A percentile compares a stretch with the other conserved stretches of the same genome.
Evolutionary conservation across 345 rosid genomes (phyloP).

Genomic region (Trapa incisa): DNA sequence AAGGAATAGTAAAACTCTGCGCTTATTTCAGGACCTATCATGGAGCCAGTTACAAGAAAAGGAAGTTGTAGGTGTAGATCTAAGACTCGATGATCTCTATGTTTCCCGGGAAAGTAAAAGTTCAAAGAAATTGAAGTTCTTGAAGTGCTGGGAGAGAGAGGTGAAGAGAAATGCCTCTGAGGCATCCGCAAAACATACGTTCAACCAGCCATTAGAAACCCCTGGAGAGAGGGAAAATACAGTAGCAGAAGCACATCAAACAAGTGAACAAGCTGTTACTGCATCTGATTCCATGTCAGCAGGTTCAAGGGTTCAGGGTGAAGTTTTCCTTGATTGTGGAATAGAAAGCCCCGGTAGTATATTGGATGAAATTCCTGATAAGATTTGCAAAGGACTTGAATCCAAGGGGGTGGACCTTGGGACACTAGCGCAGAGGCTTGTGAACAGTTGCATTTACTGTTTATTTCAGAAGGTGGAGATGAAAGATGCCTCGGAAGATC

Average conservation of each 20-base stretch:
- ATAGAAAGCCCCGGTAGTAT: constrained; percentile 49
- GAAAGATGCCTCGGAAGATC: constrained; percentile 24
- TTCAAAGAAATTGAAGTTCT: constrained; percentile 69
- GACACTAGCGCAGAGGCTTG: constrained; percentile 72
- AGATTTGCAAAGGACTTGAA: constrained; percentile 62
- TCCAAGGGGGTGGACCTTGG: constrained; percentile 64
- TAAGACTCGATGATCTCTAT: constrained; percentile 51
- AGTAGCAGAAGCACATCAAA: constrained; percentile 25
- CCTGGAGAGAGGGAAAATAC: constrained; percentile 25
- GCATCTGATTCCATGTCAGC: constrained; percentile 19
- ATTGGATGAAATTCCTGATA: constrained; percentile 40
- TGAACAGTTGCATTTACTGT: constrained; percentile 47
- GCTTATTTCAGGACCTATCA: constrained; percentile 29
- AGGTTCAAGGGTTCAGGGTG: constrained; percentile 44
- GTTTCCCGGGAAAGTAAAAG: constrained; percentile 32
- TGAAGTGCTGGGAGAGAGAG: constrained; percentile 93
- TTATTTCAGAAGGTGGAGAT: constrained; percentile 40
- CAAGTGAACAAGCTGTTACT: constrained; percentile 29
- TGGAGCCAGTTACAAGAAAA: constrained; percentile 53
- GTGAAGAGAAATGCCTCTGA: constrained; percentile 31
- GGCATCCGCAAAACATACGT: constrained; percentile 11
- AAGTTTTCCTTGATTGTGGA: constrained; percentile 22
- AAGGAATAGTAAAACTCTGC: constrained; percentile 21
- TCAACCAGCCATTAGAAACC: constrained; percentile 15
- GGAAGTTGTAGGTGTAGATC: constrained; percentile 28